Base-by-base conservation (phyloP, 1,139 yeast species). In the Hyphopichia pseudoburtonii region DNA sequence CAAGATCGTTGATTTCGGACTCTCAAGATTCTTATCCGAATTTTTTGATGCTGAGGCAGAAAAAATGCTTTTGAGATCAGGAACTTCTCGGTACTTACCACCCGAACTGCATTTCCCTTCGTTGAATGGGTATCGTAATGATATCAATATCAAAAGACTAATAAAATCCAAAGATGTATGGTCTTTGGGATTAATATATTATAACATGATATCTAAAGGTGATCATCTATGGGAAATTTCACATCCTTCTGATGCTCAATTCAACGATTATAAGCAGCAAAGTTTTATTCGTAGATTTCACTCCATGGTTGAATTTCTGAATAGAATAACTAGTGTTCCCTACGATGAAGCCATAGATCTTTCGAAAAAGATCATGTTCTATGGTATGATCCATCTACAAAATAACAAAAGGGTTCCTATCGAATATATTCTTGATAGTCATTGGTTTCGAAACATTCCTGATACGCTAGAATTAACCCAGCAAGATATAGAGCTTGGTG, bases 141-240 rank as follows among this genome's bases (percentile, higher is more conserved):
- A 33, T 22, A 12, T 28, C 8, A 33, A 28, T 17, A 21, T 33
- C 17, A 28, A 28, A 17, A 28, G 36, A 14, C 14, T 33, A 4
- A 18, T 28, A 11, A 22, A 21, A 16, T 32, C 39, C 6, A 36
- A 36, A 16, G 39, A 36, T 25, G 29, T 21, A 16, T 36, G 39
- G 39, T 28, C 48, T 43, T 4, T 48, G 31, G 25, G 44, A 30
- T 17, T 42, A 30, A 16, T 47, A 36, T 17, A 38, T 38, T 9
- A 46, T 42, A 28, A 49, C 39, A 30, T 46, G 36, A 12, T 36
- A 9, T 23, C 39, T 9, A 32, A 28, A 18, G 39, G 39, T 15
- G 27, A 36, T 24, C 16, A 17, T 6, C 18, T 36, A 14, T 36
- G 36, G 36, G 35, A 31, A 24, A 31, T 31, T 15, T 31, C 34